phyloP scores from a whole-genome alignment of 2,329 filamentous ascomycete genomes.

The Knufia petricola region DNA sequence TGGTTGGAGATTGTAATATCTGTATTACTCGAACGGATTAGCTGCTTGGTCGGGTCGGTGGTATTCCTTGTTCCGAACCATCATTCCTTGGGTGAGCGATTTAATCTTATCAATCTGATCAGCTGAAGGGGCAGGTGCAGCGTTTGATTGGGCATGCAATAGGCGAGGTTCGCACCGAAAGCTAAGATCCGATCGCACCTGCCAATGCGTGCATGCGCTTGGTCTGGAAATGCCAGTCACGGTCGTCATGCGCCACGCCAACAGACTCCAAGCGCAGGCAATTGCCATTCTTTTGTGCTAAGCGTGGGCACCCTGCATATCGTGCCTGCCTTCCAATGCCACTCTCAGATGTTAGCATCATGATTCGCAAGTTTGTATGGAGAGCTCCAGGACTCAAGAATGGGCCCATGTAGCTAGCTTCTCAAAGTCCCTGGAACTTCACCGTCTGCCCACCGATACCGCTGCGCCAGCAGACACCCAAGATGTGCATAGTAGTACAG shows the following conservation, averaged over 20 bases:
- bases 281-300: not conserved
- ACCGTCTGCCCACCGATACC: conserved; percentile 1
- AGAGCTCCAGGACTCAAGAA: not conserved
- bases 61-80: not conserved
- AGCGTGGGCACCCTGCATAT: not conserved
- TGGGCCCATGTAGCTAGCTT: not conserved
- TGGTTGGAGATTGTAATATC: too few relatives aligned
- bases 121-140: conserved; percentile 5
- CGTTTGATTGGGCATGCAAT: not conserved
- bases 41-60: too few relatives aligned
- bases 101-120: conserved; percentile 20
- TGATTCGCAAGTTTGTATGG: conserved; percentile 3
- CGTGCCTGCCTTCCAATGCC: not conserved
- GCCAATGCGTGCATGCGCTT: not conserved
- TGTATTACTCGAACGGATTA: too few relatives aligned
- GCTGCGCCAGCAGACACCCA: not conserved
- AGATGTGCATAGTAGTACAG: conserved; percentile 5
- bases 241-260: conserved; percentile 1
- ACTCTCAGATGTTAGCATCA: conserved; percentile 2
- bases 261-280: not conserved
- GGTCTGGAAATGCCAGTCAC: not conserved
- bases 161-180: conserved; percentile 7
- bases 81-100: not conserved
- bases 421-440: not conserved
- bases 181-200: conserved; percentile 4